Conservation (phyloP, 108 stramenopile species). For the Poteriospumella lacustris region DNA sequence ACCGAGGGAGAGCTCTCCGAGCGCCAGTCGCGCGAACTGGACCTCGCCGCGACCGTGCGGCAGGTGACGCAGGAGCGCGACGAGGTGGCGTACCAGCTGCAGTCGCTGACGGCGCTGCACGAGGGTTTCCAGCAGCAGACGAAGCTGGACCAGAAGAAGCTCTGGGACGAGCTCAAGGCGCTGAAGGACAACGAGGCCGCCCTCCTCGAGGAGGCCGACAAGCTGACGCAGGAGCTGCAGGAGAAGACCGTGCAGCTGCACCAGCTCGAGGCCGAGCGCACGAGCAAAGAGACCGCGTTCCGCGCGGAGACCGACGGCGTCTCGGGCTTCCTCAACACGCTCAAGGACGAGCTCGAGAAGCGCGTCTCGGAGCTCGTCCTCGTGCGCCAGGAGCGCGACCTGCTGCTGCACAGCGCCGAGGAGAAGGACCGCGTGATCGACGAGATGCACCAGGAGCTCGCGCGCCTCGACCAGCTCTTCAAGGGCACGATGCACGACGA, state of each 20-base stretch:
- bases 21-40: no score
- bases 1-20: no score
- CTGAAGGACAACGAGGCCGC: conserved; percentile 7
- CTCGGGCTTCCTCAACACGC: neutral
- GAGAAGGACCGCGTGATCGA: neutral
- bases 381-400: neutral
- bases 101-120: neutral
- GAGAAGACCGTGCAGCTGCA: conserved; percentile 4
- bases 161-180: neutral
- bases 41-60: no score
- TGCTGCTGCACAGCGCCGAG: neutral
- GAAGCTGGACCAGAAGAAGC: neutral
- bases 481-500: conserved; percentile 7
- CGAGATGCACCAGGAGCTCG: neutral
- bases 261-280: neutral
- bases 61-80: no score
- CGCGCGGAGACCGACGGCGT: neutral
- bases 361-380: neutral
- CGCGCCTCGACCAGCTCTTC: neutral
- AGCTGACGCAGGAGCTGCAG: neutral
- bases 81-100: neutral
- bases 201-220: conserved; percentile 1
- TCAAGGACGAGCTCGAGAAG: conserved; percentile 20
- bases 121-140: neutral
- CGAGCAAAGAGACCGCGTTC: neutral